Evolutionary conservation across 306 rosid genomes (phyloP).

Genomic region (Vigna unguiculata): DNA sequence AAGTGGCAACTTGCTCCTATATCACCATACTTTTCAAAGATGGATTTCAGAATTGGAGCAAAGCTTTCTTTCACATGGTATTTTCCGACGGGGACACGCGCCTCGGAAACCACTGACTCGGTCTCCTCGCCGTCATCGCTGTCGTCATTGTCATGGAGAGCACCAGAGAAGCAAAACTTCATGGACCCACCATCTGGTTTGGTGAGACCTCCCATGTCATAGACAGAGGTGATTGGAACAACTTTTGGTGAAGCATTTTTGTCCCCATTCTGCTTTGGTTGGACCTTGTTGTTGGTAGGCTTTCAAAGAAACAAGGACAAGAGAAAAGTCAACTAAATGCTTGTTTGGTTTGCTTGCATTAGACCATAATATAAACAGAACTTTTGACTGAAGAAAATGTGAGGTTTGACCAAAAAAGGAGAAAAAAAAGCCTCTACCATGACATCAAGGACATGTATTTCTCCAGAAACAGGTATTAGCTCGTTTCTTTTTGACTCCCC

Average conservation of each 20-base stretch:
- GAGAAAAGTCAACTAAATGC: slow-evolving; percentile 30
- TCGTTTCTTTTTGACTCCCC: slow-evolving; percentile 51
- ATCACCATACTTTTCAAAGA: slow-evolving; percentile 81
- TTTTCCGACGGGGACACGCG: slow-evolving; percentile 75
- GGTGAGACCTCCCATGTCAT: slow-evolving; percentile 42
- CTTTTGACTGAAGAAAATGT: background rate
- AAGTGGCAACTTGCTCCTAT: slow-evolving; percentile 82
- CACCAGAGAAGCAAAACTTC: slow-evolving; percentile 60
- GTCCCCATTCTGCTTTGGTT: slow-evolving; percentile 46
- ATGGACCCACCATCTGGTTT: slow-evolving; percentile 50
- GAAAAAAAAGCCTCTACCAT: slow-evolving; percentile 45
- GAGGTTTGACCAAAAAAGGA: slow-evolving; percentile 4
- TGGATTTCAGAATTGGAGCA: slow-evolving; percentile 67
- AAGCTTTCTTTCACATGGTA: slow-evolving; percentile 86
- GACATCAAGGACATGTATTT: slow-evolving; percentile 47
- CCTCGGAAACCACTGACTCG: slow-evolving; percentile 65
- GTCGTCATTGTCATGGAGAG: slow-evolving; percentile 49
- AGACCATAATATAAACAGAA: background rate
- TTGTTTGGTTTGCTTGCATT: background rate
- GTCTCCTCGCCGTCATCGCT: slow-evolving; percentile 75
- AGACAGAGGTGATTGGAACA: slow-evolving; percentile 46
- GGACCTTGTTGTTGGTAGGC: slow-evolving; percentile 54
- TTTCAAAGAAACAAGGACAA: slow-evolving; percentile 46
- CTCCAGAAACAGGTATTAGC: slow-evolving; percentile 49
- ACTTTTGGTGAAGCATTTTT: slow-evolving; percentile 41